Evolutionary conservation across 2,329 filamentous ascomycete genomes (phyloP).

Genomic region (Tothia fuscella): DNA sequence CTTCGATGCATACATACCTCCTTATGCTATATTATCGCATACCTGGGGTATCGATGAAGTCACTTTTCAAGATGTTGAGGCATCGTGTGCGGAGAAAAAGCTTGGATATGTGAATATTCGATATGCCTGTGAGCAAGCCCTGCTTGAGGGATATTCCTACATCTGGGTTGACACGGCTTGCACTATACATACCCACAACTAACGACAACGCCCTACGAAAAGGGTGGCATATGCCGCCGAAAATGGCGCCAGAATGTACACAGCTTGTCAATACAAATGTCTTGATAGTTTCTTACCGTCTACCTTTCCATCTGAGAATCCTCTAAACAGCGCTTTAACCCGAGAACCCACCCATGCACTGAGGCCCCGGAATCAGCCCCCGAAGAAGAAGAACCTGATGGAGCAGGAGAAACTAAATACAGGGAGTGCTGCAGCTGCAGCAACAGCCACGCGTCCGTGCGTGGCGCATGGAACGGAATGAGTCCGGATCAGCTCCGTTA

Average conservation of each 20-base stretch:
- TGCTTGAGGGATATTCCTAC: not conserved
- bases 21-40: slow-evolving; percentile 18
- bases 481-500: too few species aligned
- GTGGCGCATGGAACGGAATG: too few species aligned
- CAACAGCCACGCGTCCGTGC: too few species aligned
- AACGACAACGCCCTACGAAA: too few species aligned
- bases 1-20: not conserved
- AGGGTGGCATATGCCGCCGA: not conserved
- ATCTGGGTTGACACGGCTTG: not conserved
- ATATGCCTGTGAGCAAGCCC: not conserved
- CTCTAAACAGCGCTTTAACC: not conserved
- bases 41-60: slow-evolving; percentile 18
- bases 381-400: too few species aligned
- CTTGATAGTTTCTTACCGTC: slow-evolving; percentile 4
- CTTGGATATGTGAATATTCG: not conserved
- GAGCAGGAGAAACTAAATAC: too few species aligned
- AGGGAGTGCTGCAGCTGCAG: too few species aligned
- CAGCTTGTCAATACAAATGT: slow-evolving; percentile 2
- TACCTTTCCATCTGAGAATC: slow-evolving; percentile 4
- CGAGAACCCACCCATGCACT: slow-evolving; percentile 2
- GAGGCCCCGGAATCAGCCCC: slow-evolving; percentile 4
- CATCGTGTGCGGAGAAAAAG: not conserved
- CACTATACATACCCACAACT: not conserved
- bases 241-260: slow-evolving; percentile 3
- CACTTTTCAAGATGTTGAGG: slow-evolving; percentile 14